Base-by-base conservation (phyloP, 2,329 filamentous ascomycete genomes). In the Pezicula carpinea region DNA sequence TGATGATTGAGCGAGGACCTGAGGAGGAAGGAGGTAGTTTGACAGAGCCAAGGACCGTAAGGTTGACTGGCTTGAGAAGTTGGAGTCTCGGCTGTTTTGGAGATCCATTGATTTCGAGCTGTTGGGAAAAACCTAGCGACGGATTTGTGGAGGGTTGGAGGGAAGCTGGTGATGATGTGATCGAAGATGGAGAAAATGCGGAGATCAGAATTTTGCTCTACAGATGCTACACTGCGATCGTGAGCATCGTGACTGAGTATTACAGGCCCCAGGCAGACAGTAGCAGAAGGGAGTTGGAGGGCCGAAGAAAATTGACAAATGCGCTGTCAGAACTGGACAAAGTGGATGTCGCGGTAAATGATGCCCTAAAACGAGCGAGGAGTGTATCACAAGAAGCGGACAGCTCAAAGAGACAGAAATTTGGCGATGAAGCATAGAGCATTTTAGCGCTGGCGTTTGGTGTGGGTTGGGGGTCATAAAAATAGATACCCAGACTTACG, bases 51-150 rank as follows among this genome's bases (percentile, higher is more conserved):
- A 6, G 39, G 40, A 18, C 44, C 23, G 61, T 73, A 13, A 58
- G 57, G 18, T 59, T 81, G 13, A 74, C 69, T 0, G 78, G 78
- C 0, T 59, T 83, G n/a, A 68, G 69, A 26, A 76, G 79, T 62
- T 83, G 79, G 79, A 75, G 75, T 49, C 75, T 73, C 48, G 74
- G 75, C 36, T 54, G 82, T 10, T 83, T 83, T 52, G 80, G 79
- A 10, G 80, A 83, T 50, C 78, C 79, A 0, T 59, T 83, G 2
- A 66, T 84, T 42, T 69, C 74, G 2, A 67, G 66, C 3, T 68
- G 69, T 6, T 78, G 82, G 53, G 67, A 71, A 13, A 59, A 66
- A 15, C 67, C 72, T 0, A 71, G 66, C 4, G 55, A 66, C 11
- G 67, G 70, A 0, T 74, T 81, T 29, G 60, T 77, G 21, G 61